Evolutionary conservation across 2,329 filamentous ascomycete genomes (phyloP), one percentile per base, ranked within the genome.

Genomic region (Pseudogymnoascus sp.): DNA sequence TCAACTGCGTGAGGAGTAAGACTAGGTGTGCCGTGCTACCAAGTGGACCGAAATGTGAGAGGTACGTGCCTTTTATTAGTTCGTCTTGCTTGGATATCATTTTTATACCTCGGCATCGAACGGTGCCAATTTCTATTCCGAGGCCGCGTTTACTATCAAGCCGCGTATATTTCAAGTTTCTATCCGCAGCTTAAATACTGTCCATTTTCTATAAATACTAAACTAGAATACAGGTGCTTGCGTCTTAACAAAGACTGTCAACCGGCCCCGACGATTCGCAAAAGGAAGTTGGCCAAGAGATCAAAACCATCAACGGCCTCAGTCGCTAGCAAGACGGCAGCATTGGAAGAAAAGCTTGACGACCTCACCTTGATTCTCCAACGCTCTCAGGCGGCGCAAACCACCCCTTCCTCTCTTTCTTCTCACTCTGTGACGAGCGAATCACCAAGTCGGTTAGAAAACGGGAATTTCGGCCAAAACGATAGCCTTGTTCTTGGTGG

Each of bases 301-400:
- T 35, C 62, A 59, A 62, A 63, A 29, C 60, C 61, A 23, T 46
- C 61, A 29, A 40, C 37, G 7, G 46, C 46, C 26, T 56, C 26
- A 19, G 46, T 56, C 19, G 46, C 46, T 17, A 56, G 26, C 13
- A 67, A 65, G 38, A 65, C 66, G 9, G 66, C 66, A 40, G 64
- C 64, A 23, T 63, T 67, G 10, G 66, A 67, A 46, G 53, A 65
- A 46, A 67, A 66, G 33, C 65, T 67, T 17, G 65, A 67, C 29
- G 65, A 64, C 9, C 21, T 67, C 11, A 63, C 66, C 29, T 62
- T 61, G 42, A 65, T 65, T 59, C 64, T 65, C 26, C 64, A 65
- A 61, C 64, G 40, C 13, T 65, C 64, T 23, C 64, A 63, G 61
- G 33, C 50, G 9, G 13, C 50, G 2, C 46, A 33, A 33, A 56